These are phyloP conservation scores for Dovyalis caffra DNA, from an alignment of 345 rosid species.

Conservation along the genomic window DNA sequence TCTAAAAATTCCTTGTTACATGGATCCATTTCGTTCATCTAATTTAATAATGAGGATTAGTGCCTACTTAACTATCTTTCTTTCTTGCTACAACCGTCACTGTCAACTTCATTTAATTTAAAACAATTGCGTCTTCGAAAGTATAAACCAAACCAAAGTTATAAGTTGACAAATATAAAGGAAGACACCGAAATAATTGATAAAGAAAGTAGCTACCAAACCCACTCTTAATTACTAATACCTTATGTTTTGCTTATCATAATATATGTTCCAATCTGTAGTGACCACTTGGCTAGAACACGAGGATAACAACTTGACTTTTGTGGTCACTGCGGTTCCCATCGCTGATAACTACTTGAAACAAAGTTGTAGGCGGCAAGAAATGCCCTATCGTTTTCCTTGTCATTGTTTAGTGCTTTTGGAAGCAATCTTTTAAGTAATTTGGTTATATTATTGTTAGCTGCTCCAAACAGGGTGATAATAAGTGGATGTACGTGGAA, in stretches of 20 bases:
- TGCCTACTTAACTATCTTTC: too few relatives aligned
- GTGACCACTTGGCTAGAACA: not conserved
- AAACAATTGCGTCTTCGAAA: not conserved
- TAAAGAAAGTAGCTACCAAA: not conserved
- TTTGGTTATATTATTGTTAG: not conserved
- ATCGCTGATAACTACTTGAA: slow-evolving; percentile 14
- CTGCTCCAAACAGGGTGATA: not conserved
- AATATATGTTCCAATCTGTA: not conserved
- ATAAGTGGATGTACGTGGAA: not conserved
- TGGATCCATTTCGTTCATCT: too few relatives aligned
- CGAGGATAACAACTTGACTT: not conserved
- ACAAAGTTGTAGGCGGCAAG: slow-evolving; percentile 2
- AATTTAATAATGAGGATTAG: too few relatives aligned
- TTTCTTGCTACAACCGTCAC: not conserved
- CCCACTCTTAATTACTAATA: not conserved
- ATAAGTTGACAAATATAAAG: not conserved
- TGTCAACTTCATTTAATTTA: not conserved
- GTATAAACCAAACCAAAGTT: not conserved
- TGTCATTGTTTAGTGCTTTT: not conserved
- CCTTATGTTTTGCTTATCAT: not conserved
- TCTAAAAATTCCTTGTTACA: too few relatives aligned
- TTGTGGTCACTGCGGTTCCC: not conserved
- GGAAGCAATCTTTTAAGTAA: not conserved
- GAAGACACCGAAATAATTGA: not conserved
- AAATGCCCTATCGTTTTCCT: slow-evolving; percentile 5